phyloP scores from a whole-genome alignment of 1,284 basidiomycete genomes.

The Ganoderma sinense region DNA sequence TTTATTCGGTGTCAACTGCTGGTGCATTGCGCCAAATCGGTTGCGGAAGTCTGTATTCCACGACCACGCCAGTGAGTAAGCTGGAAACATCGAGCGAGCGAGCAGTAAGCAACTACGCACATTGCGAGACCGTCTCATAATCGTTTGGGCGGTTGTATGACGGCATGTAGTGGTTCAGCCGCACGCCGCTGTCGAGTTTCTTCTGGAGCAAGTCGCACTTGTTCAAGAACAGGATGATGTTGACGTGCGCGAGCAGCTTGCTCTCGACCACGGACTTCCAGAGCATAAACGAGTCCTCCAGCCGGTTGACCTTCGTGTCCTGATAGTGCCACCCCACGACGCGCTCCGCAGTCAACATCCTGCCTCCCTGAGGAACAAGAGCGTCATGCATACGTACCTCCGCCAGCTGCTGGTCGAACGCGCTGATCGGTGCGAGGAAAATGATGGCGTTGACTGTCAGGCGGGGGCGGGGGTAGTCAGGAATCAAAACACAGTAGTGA shows the following conservation, averaged over 20 bases:
- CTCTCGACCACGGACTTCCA: constrained; percentile 77
- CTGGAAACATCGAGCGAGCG: not conserved
- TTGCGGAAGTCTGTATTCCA: constrained; percentile 66
- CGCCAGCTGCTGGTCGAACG: constrained; percentile 80
- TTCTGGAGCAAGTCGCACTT: constrained; percentile 79
- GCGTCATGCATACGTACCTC: constrained; percentile 55
- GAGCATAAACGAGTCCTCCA: constrained; percentile 78
- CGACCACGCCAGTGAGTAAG: not conserved
- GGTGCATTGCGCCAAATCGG: constrained; percentile 76
- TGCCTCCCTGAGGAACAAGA: not conserved
- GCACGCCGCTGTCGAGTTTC: constrained; percentile 80
- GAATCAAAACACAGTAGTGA: not conserved
- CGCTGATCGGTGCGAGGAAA: constrained; percentile 84
- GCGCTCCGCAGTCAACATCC: not conserved
- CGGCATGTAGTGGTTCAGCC: constrained; percentile 69
- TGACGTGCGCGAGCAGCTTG: constrained; percentile 71
- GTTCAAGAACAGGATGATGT: constrained; percentile 81
- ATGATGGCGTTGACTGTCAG: constrained; percentile 81
- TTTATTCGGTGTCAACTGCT: constrained; percentile 69
- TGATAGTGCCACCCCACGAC: constrained; percentile 37
- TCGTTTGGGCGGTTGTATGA: constrained; percentile 76
- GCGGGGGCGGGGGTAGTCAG: not conserved
- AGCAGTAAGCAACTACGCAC: constrained; percentile 47
- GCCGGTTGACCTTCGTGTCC: constrained; percentile 74
- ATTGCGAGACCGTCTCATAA: constrained; percentile 74